These are phyloP conservation scores for Macroventuria anomochaeta DNA, from an alignment of 2,329 filamentous ascomycete species.

Conservation along the genomic window DNA sequence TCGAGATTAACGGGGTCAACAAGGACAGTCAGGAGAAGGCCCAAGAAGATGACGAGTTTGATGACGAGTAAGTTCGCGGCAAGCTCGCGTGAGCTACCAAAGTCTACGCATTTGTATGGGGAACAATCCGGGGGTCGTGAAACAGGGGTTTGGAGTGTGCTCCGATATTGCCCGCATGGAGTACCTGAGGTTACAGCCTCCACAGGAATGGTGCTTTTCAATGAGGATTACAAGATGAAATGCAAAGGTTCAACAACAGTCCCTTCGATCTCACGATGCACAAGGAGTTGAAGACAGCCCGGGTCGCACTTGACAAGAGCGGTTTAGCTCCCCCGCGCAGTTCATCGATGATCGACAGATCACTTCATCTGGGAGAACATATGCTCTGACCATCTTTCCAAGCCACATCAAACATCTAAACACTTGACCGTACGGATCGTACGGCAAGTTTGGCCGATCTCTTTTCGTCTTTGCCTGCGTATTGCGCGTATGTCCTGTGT, in stretches of 20 bases:
- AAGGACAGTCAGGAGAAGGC: conserved; percentile 19
- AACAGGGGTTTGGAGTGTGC: conserved; percentile 5
- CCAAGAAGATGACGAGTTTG: conserved; percentile 26
- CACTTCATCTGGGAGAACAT: background rate
- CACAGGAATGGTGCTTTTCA: background rate
- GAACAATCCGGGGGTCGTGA: conserved; percentile 2
- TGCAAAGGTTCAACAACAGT: too few relatives aligned
- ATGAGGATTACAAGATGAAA: background rate
- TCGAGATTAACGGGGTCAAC: conserved; percentile 15
- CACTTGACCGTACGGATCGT: background rate
- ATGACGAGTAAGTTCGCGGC: conserved; percentile 14
- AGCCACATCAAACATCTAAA: conserved; percentile 5
- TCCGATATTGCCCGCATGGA: conserved; percentile 4
- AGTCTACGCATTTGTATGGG: background rate
- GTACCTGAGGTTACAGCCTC: background rate
- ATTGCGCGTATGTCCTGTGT: background rate
- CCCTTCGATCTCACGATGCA: background rate
- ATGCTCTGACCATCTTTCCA: conserved; percentile 5
- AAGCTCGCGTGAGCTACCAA: conserved; percentile 4
- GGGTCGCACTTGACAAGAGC: conserved; percentile 2
- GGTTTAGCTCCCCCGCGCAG: conserved; percentile 5
- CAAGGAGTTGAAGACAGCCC: background rate
- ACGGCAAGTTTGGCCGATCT: conserved; percentile 1
- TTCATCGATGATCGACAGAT: conserved; percentile 11
- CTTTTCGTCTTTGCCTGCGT: background rate